phyloP scores from a whole-genome alignment of 2,329 filamentous ascomycete species.

The Blumeria graminis region DNA sequence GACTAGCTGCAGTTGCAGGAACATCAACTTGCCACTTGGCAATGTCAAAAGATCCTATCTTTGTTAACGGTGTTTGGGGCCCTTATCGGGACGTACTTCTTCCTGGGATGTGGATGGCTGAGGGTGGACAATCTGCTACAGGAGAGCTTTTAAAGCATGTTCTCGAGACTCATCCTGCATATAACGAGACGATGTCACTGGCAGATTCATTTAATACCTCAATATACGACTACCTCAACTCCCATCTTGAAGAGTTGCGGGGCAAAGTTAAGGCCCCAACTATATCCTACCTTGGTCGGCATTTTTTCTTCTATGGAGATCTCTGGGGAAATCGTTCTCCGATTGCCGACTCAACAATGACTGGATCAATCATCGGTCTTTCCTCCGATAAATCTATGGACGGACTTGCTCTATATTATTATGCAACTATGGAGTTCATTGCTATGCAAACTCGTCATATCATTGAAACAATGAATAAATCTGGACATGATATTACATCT shows the following conservation, averaged over 20 bases:
- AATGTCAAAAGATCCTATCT: conserved; percentile 82
- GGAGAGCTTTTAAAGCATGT: conserved; percentile 87
- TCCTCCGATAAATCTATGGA: conserved; percentile 71
- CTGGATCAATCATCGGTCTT: conserved; percentile 66
- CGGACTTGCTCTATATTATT: conserved; percentile 77
- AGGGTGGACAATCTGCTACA: conserved; percentile 89
- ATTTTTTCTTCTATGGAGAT: conserved; percentile 98
- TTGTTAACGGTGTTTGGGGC: conserved; percentile 90
- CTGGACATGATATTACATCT: conserved; percentile 66
- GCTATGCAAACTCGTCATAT: conserved; percentile 93
- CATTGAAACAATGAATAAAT: conserved; percentile 73
- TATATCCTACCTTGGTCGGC: conserved; percentile 65
- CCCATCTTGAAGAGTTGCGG: conserved; percentile 55
- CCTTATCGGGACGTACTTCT: conserved; percentile 88
- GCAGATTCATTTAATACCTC: conserved; percentile 66
- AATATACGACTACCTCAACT: conserved; percentile 88
- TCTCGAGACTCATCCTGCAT: conserved; percentile 82
- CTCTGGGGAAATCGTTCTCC: conserved; percentile 92
- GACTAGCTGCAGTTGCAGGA: conserved; percentile 79
- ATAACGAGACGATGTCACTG: conserved; percentile 52
- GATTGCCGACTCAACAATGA: conserved; percentile 81
- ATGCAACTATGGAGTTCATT: conserved; percentile 93
- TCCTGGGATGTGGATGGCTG: conserved; percentile 85
- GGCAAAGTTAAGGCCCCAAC: conserved; percentile 45
- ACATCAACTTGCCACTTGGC: conserved; percentile 94